Conservation (phyloP, 2,329 filamentous ascomycete species). For the Fusarium anguioides region DNA sequence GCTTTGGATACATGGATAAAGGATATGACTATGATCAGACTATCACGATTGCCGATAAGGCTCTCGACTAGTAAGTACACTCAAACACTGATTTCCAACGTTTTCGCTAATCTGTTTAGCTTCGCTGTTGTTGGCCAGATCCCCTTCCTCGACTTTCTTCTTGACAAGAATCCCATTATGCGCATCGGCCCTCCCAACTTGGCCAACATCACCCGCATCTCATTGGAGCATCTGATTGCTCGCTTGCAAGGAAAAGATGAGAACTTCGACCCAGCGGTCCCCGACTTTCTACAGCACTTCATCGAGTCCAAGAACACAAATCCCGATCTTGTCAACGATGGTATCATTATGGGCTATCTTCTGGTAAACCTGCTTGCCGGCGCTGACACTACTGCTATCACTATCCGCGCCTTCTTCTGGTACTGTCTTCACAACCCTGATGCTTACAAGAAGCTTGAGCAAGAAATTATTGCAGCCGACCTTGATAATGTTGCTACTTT, state of each 20-base stretch:
- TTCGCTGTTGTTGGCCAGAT: constrained; percentile 45
- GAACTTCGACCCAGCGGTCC: constrained; percentile 34
- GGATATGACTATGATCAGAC: constrained; percentile 52
- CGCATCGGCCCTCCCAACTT: constrained; percentile 42
- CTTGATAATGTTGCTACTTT: constrained; percentile 21
- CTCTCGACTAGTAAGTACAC: constrained; percentile 27
- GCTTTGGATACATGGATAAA: constrained; percentile 56
- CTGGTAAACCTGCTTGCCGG: constrained; percentile 51
- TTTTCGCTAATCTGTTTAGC: constrained; percentile 32
- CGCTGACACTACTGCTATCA: constrained; percentile 52
- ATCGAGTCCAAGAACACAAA: constrained; percentile 49
- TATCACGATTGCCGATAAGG: constrained; percentile 47
- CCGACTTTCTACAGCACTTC: constrained; percentile 52
- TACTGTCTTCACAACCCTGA: constrained; percentile 50
- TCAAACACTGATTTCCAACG: background rate
- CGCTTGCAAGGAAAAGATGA: constrained; percentile 37
- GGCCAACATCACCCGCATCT: constrained; percentile 35
- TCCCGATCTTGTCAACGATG: constrained; percentile 52
- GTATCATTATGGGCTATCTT: constrained; percentile 51
- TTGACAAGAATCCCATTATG: constrained; percentile 47
- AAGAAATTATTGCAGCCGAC: constrained; percentile 22
- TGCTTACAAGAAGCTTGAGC: constrained; percentile 38
- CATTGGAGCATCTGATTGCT: constrained; percentile 26
- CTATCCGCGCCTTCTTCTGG: constrained; percentile 52
- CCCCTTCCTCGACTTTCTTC: constrained; percentile 45